Evolutionary conservation across 1,284 basidiomycete genomes (phyloP).

Genomic region (Inonotus obliquus): DNA sequence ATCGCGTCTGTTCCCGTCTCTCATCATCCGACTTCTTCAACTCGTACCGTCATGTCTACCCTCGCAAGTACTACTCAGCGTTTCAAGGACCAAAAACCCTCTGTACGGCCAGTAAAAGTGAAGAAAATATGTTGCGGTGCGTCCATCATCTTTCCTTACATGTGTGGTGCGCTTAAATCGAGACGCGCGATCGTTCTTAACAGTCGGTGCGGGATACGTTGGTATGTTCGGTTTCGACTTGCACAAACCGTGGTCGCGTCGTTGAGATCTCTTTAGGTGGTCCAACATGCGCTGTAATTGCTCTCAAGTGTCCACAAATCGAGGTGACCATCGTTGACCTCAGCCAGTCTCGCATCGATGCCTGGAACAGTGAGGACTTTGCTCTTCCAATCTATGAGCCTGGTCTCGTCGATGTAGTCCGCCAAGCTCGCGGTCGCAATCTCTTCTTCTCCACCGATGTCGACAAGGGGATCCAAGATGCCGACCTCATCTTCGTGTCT

Average conservation of each 20-base stretch:
- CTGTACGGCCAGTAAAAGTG: conserved; percentile 49
- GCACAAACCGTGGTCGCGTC: conserved; percentile 6
- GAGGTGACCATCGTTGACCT: conserved; percentile 96
- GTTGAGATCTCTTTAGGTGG: conserved; percentile 51
- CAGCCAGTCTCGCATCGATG: conserved; percentile 91
- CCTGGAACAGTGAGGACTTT: conserved; percentile 86
- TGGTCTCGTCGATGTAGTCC: conserved; percentile 92
- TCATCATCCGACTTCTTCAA: neutral
- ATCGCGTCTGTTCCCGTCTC: neutral
- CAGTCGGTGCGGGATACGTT: conserved; percentile 96
- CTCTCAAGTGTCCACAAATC: conserved; percentile 93
- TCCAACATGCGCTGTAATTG: conserved; percentile 93
- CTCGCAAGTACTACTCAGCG: neutral
- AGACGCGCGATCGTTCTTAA: conserved; percentile 8
- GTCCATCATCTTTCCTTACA: conserved; percentile 34
- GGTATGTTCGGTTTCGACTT: conserved; percentile 42
- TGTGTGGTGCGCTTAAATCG: conserved; percentile 3
- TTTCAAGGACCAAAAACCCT: conserved; percentile 13
- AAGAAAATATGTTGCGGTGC: conserved; percentile 89
- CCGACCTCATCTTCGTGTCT: conserved; percentile 86
- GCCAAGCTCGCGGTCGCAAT: conserved; percentile 85
- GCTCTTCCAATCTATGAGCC: conserved; percentile 94
- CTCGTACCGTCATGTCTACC: neutral
- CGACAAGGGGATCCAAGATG: conserved; percentile 88
- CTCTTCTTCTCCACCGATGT: conserved; percentile 97